These are phyloP conservation scores for Globisporangium paroecandrum DNA, from an alignment of 352 stramenopile species.

Conservation along the genomic window DNA sequence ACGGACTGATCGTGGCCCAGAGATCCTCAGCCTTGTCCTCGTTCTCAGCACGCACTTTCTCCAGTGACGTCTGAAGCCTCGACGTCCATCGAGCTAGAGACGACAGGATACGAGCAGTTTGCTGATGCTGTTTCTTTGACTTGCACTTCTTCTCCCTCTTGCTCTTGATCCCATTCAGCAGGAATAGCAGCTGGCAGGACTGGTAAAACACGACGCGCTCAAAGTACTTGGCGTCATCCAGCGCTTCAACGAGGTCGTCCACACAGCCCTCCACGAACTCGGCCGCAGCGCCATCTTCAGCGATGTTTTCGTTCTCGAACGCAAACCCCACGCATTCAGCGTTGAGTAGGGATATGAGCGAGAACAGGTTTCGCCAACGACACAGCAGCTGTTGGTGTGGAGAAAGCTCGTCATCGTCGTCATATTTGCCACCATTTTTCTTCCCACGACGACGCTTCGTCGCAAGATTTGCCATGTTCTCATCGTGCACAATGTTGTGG, in stretches of 20 bases:
- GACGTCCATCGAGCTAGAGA: conserved; percentile 37
- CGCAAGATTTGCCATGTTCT: conserved; percentile 29
- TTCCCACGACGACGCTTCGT: conserved; percentile 53
- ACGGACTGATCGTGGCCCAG: conserved; percentile 34
- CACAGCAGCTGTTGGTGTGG: conserved; percentile 39
- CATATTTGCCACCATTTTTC: conserved; percentile 15
- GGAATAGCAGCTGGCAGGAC: conserved; percentile 44
- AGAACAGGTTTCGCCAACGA: conserved; percentile 75
- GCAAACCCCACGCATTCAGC: conserved; percentile 65
- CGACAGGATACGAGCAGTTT: conserved; percentile 18
- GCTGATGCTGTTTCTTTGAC: conserved; percentile 24
- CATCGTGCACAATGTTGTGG: conserved; percentile 31
- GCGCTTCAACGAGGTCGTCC: conserved; percentile 39
- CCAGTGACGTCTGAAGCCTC: conserved; percentile 37
- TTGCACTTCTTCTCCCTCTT: conserved; percentile 37
- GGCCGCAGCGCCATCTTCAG: conserved; percentile 31
- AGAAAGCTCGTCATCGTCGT: conserved; percentile 25
- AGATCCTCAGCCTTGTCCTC: conserved; percentile 52
- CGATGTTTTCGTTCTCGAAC: conserved; percentile 43
- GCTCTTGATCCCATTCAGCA: conserved; percentile 36
- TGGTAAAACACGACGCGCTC: conserved; percentile 71
- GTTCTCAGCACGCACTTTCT: conserved; percentile 30
- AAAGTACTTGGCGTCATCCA: conserved; percentile 47
- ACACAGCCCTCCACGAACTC: conserved; percentile 52
- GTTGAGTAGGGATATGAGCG: conserved; percentile 48